Evolutionary conservation across 371 early-diverging fungal species (phyloP).

Genomic region (Mortierella sp.): DNA sequence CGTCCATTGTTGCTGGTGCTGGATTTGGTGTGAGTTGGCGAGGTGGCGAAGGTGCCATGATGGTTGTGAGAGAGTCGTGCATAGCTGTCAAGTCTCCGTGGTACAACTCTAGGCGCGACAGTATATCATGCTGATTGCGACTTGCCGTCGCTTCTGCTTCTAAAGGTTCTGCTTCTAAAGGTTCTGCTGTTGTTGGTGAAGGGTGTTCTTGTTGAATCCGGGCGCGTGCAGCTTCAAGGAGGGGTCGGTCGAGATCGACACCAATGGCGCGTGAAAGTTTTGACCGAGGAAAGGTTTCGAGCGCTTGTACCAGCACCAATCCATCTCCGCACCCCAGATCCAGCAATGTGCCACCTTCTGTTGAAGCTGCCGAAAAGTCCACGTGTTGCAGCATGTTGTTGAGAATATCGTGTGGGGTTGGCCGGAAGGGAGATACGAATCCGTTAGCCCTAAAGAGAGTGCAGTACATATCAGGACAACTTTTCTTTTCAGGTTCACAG

Average conservation of each 20-base stretch:
- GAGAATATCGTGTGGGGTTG: conserved; percentile 40
- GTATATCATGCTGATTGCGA: background rate
- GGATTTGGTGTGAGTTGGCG: background rate
- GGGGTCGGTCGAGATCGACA: conserved; percentile 37
- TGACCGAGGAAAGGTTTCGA: conserved; percentile 30
- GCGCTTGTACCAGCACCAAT: conserved; percentile 40
- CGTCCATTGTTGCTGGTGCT: conserved; percentile 14
- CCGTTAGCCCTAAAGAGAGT: conserved; percentile 32
- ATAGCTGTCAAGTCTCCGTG: conserved; percentile 35
- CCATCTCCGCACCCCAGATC: conserved; percentile 55
- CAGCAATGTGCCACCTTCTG: conserved; percentile 6
- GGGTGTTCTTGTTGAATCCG: conserved; percentile 13
- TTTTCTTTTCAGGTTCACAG: too few relatives aligned
- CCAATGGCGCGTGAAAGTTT: conserved; percentile 34
- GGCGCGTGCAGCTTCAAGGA: conserved; percentile 24
- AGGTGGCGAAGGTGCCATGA: conserved; percentile 9
- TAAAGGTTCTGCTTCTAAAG: too few relatives aligned
- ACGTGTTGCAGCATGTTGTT: conserved; percentile 25
- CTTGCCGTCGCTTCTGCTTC: background rate
- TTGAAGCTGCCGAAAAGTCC: conserved; percentile 24
- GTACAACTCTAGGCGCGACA: conserved; percentile 38
- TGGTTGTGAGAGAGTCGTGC: conserved; percentile 18
- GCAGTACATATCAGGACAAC: too few relatives aligned
- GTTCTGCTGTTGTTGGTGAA: background rate
- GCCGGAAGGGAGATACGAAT: conserved; percentile 46